phyloP scores from a whole-genome alignment of 2,329 filamentous ascomycete genomes.

The Phoma sp. region DNA sequence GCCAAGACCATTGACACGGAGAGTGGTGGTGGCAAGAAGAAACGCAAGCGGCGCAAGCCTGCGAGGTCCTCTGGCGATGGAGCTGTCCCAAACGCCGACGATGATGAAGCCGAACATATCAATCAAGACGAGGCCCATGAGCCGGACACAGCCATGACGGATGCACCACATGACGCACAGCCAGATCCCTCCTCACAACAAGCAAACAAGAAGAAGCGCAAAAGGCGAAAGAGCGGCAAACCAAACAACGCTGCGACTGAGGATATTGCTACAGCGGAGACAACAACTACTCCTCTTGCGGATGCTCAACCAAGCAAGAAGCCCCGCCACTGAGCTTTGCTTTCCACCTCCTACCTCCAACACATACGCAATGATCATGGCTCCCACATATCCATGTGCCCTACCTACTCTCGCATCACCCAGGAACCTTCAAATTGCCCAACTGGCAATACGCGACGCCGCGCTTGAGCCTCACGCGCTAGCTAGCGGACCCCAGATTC shows the following conservation, averaged over 20 bases:
- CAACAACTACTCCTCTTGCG: constrained; percentile 5
- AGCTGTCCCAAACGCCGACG: no score
- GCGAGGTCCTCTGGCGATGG: constrained; percentile 8
- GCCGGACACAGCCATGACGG: not conserved
- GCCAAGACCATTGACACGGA: constrained; percentile 4
- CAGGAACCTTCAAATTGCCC: no score
- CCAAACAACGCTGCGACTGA: not conserved
- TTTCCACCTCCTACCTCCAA: not conserved
- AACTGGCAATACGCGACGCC: not conserved
- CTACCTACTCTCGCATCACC: no score
- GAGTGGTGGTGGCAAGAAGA: constrained; percentile 20
- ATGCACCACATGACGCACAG: constrained; percentile 5
- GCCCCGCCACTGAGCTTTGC: constrained; percentile 22
- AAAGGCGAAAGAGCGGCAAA: constrained; percentile 26
- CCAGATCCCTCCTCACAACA: not conserved
- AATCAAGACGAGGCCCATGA: not conserved
- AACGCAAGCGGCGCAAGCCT: constrained; percentile 30
- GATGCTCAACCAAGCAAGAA: constrained; percentile 22
- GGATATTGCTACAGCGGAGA: constrained; percentile 10
- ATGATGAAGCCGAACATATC: no score
- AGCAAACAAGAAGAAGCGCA: constrained; percentile 30
- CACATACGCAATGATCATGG: no score
- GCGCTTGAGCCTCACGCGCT: constrained; percentile 10
- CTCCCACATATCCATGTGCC: no score
- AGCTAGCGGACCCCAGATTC: constrained; percentile 6